These are phyloP conservation scores for Rhizopogon salebrosus DNA, from an alignment of 768 basidiomycete genomes.

Conservation along the genomic window DNA sequence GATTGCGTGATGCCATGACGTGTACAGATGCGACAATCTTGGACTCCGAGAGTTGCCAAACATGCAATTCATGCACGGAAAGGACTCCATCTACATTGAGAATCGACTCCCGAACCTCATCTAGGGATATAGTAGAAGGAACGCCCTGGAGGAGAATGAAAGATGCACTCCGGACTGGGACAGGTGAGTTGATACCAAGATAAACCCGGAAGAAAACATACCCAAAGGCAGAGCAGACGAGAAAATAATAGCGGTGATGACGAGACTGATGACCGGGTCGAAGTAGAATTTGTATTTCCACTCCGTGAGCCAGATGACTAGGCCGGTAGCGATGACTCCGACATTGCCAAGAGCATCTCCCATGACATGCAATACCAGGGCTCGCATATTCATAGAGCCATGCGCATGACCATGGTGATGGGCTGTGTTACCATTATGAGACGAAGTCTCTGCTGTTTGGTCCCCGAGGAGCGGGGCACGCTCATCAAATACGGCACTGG, in stretches of 20 bases:
- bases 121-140: slow-evolving; percentile 82
- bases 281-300: slow-evolving; percentile 88
- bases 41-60: slow-evolving; percentile 95
- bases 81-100: slow-evolving; percentile 76
- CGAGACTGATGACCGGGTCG: slow-evolving; percentile 88
- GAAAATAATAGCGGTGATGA: slow-evolving; percentile 96
- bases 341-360: slow-evolving; percentile 98
- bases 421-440: slow-evolving; percentile 11
- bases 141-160: slow-evolving; percentile 96
- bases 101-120: slow-evolving; percentile 83
- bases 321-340: slow-evolving; percentile 92
- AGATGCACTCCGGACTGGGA: slow-evolving; percentile 77
- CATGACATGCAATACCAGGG: slow-evolving; percentile 87
- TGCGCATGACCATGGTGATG: slow-evolving; percentile 38
- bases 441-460: slow-evolving; percentile 6
- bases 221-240: slow-evolving; percentile 90
- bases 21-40: slow-evolving; percentile 97
- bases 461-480: slow-evolving; percentile 39
- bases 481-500: slow-evolving; percentile 26
- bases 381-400: slow-evolving; percentile 96
- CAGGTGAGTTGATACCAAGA: slow-evolving; percentile 5
- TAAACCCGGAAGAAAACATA: slow-evolving; percentile 21
- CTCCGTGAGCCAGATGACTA: slow-evolving; percentile 86
- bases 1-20: slow-evolving; percentile 73
- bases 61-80: slow-evolving; percentile 88